These are phyloP conservation scores for Penicillium manginii DNA, from an alignment of 495 filamentous ascomycete genomes.

Conservation along the genomic window DNA sequence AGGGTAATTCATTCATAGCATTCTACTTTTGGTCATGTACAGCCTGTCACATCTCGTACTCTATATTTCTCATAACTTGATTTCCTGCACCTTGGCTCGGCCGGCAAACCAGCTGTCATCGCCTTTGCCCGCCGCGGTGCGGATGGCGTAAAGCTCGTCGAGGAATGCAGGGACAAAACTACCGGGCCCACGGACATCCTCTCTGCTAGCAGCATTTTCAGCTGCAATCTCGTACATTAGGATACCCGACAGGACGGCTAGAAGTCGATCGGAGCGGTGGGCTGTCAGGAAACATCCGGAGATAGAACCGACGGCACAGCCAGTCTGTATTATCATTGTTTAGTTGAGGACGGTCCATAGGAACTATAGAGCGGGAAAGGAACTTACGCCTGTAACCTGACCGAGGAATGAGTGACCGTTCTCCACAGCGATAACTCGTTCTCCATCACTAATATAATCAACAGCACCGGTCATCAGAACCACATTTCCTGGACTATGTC, in stretches of 20 bases:
- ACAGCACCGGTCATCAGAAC: constrained; percentile 83
- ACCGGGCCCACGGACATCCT: constrained; percentile 76
- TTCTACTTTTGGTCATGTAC: constrained; percentile 13
- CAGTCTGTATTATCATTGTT: constrained; percentile 51
- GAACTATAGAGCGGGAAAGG: not conserved
- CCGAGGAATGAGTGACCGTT: constrained; percentile 82
- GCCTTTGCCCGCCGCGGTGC: constrained; percentile 48
- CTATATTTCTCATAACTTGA: constrained; percentile 32
- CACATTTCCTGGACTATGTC: constrained; percentile 53
- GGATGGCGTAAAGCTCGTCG: constrained; percentile 66
- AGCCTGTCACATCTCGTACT: constrained; percentile 6
- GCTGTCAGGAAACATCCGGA: constrained; percentile 74
- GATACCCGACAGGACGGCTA: constrained; percentile 72
- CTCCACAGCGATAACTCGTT: constrained; percentile 61
- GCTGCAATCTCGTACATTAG: constrained; percentile 86
- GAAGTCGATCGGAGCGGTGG: constrained; percentile 60
- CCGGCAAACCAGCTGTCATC: constrained; percentile 57
- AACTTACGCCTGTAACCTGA: constrained; percentile 73
- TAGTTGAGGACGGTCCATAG: not conserved
- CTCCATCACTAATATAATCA: constrained; percentile 81
- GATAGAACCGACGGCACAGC: constrained; percentile 82
- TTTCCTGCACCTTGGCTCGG: constrained; percentile 56
- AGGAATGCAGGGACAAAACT: constrained; percentile 88
- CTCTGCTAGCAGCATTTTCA: constrained; percentile 64
- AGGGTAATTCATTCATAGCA: not conserved